Base-by-base conservation (phyloP, 2,329 filamentous ascomycete species). In the Aureobasidium leucospermi region DNA sequence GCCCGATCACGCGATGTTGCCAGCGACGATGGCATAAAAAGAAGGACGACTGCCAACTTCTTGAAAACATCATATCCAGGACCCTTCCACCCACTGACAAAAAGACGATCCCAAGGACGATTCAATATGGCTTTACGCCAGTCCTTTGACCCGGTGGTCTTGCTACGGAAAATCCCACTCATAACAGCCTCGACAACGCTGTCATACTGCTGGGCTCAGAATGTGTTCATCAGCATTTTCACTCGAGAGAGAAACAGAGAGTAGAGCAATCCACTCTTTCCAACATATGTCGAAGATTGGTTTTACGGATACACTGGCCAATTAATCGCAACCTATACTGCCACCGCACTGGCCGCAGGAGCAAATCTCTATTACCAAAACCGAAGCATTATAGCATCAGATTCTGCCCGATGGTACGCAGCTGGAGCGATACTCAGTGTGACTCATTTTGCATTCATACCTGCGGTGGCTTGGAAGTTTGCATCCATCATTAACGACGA, bases 181-280 rank as follows among this genome's bases (percentile, higher is more conserved):
- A 41, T 58, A 32, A 58, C 55, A 15, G 34, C 43, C 13, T 47
- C 55, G 9, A 32, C 42, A 7, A 13, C 55, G 6, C 41, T 58
- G 6, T 58, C 42, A 13, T 58, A 58, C 28, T 47, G 55, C 45
- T 58, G 55, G 55, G 43, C 32, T 10, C 55, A 58, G 19, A 47
- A 58, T n/a, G 42, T 31, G 11, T 58, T 58, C 28, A 38, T 58
- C 43, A 41, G 42, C 9, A 58, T 48, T 13, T 48, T 58, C 13
- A 48, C 55, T 6, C 38, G 43, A 34, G 13, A 10, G 8, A 28
- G 36, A 23, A 58, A 58, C 15, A 16, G 45, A 19, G 55, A 47
- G 10, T 48, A 58, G 43, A 48, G 55, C 34, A 58, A 48, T 13
- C 2, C 32, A 1, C 7, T 58, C 1, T 43, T 58, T 5, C 55